A percentile compares a stretch with the other conserved stretches of the same genome.
These are phyloP conservation scores for Bacidia gigantensis DNA, from an alignment of 495 filamentous ascomycete species.

Conservation along the genomic window DNA sequence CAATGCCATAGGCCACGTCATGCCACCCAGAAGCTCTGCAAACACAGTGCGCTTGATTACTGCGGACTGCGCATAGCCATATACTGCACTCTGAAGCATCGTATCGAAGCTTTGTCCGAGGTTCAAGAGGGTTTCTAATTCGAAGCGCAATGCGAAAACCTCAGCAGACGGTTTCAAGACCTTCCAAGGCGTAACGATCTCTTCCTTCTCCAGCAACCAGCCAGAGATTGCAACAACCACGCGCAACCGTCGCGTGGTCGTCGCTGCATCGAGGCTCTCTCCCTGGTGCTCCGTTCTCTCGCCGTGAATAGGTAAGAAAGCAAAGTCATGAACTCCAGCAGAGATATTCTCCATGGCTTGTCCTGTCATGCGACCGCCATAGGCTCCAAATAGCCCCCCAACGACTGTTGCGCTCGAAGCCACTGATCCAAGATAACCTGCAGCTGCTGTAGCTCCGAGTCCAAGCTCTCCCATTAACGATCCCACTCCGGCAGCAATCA, in stretches of 20 bases:
- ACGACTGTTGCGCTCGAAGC: slow-evolving; percentile 64
- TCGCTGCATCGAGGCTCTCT: slow-evolving; percentile 23
- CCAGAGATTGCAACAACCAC: slow-evolving; percentile 74
- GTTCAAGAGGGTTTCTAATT: slow-evolving; percentile 60
- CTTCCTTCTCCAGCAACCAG: slow-evolving; percentile 60
- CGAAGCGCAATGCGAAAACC: slow-evolving; percentile 74
- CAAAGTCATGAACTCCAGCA: slow-evolving; percentile 78
- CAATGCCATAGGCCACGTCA: slow-evolving; percentile 63
- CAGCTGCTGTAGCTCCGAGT: slow-evolving; percentile 63
- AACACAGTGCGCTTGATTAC: slow-evolving; percentile 70
- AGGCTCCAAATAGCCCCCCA: slow-evolving; percentile 77
- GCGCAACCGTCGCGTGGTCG: slow-evolving; percentile 48
- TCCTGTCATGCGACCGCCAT: slow-evolving; percentile 70
- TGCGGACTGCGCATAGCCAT: slow-evolving; percentile 61
- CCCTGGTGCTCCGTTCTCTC: slow-evolving; percentile 16
- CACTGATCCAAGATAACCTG: slow-evolving; percentile 58
- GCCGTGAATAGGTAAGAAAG: slow-evolving; percentile 60
- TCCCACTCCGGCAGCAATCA: slow-evolving; percentile 72
- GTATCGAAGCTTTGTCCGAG: slow-evolving; percentile 62
- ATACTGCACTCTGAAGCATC: slow-evolving; percentile 63
- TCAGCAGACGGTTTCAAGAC: slow-evolving; percentile 58
- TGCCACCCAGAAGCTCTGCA: slow-evolving; percentile 49
- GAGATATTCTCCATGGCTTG: slow-evolving; percentile 81
- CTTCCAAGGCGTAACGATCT: slow-evolving; percentile 64
- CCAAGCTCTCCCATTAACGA: slow-evolving; percentile 70